Evolutionary conservation across 352 stramenopile species (phyloP).

Genomic region (Phytophthora agathidicida): DNA sequence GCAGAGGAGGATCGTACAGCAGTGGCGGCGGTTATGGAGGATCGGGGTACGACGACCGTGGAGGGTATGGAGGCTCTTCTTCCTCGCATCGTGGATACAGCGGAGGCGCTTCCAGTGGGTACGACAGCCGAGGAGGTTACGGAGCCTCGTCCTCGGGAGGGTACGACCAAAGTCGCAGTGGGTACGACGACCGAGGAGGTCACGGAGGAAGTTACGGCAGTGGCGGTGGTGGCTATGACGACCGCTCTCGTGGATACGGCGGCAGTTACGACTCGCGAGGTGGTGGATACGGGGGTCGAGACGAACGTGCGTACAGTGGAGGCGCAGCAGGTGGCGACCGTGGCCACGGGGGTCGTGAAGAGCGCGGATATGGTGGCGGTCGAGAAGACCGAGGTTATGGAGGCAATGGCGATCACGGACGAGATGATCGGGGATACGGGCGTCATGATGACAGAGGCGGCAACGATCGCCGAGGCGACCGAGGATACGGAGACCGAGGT

Average conservation of each 20-base stretch:
- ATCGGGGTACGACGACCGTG: constrained; percentile 23
- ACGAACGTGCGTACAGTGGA: constrained; percentile 13
- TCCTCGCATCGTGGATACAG: neutral
- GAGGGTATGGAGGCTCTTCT: constrained; percentile 10
- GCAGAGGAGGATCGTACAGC: constrained; percentile 13
- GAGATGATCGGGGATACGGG: constrained; percentile 13
- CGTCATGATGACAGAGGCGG: too few relatives aligned
- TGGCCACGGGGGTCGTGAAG: constrained; percentile 2
- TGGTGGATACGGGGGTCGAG: constrained; percentile 3
- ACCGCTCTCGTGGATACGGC: constrained; percentile 16
- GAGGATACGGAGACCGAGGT: constrained; percentile 17
- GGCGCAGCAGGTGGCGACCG: neutral
- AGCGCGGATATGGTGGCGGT: constrained; percentile 25
- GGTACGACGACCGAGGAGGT: constrained; percentile 25
- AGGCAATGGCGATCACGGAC: neutral
- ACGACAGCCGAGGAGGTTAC: constrained; percentile 20
- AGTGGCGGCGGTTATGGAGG: constrained; percentile 12
- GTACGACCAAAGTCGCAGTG: constrained; percentile 20
- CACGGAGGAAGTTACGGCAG: constrained; percentile 1
- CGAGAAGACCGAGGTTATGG: constrained; percentile 18
- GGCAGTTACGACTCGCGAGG: constrained; percentile 23
- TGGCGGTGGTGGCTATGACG: constrained; percentile 2
- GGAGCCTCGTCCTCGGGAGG: constrained; percentile 13
- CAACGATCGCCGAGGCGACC: constrained; percentile 21
- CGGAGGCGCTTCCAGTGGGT: constrained; percentile 18